Conservation (phyloP, 2,329 filamentous ascomycete species). For the Botryosphaeria dothidea region DNA sequence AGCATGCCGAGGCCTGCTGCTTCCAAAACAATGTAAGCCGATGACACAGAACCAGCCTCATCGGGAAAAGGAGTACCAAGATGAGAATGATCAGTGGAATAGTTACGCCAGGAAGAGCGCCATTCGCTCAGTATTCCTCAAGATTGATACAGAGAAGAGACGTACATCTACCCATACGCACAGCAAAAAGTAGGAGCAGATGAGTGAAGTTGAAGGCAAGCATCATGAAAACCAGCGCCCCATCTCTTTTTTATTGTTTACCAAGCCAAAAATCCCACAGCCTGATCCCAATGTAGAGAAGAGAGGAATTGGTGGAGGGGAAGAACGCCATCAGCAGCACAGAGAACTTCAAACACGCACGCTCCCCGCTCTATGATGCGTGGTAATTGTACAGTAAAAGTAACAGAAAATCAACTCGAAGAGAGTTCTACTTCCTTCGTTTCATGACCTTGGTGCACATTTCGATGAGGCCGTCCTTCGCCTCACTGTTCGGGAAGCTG, state of each 20-base stretch:
- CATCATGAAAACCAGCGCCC: neutral
- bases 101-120: too few species aligned
- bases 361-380: neutral
- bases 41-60: too few species aligned
- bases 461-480: slow-evolving; percentile 85
- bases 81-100: too few species aligned
- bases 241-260: neutral
- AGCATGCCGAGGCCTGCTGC: too few species aligned
- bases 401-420: neutral
- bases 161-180: too few species aligned
- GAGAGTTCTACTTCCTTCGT: slow-evolving; percentile 69
- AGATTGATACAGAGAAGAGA: too few species aligned
- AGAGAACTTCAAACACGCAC: neutral
- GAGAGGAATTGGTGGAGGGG: neutral
- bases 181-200: neutral
- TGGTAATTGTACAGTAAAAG: neutral
- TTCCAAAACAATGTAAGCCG: too few species aligned
- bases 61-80: too few species aligned
- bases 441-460: slow-evolving; percentile 94
- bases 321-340: neutral
- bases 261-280: neutral
- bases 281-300: neutral
- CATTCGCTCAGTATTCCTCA: too few species aligned
- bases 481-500: slow-evolving; percentile 88
- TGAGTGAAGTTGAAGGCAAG: neutral